These are phyloP conservation scores for Fusarium poae DNA, from an alignment of 2,329 filamentous ascomycete genomes.

Conservation along the genomic window DNA sequence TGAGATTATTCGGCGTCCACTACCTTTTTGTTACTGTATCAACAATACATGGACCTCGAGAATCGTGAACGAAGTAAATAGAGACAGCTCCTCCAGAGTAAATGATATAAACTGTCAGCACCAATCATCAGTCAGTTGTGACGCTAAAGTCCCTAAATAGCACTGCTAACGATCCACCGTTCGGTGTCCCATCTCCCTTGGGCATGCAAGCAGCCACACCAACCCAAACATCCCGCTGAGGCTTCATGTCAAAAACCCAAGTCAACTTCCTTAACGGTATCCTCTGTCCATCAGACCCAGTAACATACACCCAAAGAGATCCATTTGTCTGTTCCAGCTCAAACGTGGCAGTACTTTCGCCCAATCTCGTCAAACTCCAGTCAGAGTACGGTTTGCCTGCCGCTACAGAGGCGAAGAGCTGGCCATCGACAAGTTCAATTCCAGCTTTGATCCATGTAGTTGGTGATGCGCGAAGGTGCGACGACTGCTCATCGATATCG, in stretches of 20 bases:
- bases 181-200: neutral
- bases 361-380: neutral
- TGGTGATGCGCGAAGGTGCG: neutral
- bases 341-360: neutral
- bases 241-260: constrained; percentile 8
- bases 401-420: neutral
- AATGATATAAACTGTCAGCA: no score
- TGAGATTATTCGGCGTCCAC: neutral
- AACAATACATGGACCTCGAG: neutral
- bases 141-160: neutral
- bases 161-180: neutral
- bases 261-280: constrained; percentile 13
- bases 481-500: neutral
- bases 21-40: neutral
- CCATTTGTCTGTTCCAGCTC: neutral
- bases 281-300: neutral
- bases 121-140: neutral
- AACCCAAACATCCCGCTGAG: neutral
- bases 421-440: neutral
- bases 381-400: neutral
- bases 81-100: no score
- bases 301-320: constrained; percentile 4
- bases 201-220: constrained; percentile 17
- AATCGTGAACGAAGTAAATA: rapidly evolving
- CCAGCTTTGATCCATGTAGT: constrained; percentile 15